Base-by-base conservation (phyloP, 768 basidiomycete species). In the Pleurotus tuoliensis region DNA sequence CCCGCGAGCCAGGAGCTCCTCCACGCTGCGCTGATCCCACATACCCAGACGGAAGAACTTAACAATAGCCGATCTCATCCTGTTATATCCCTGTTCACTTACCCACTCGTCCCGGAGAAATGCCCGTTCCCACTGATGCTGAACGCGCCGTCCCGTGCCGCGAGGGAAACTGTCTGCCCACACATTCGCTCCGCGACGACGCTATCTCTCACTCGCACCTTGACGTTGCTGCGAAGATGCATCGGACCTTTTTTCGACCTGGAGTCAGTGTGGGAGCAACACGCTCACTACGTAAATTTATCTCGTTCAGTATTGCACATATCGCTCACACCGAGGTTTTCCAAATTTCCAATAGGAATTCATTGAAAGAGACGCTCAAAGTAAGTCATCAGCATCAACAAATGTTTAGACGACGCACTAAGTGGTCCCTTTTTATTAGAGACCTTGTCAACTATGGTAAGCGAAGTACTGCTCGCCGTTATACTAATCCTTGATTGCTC, bases 401-500 rank as follows among this genome's bases (percentile, higher is more conserved):
- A 5, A 44, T 13, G 25, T 30, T 6, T 37, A n/a, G 25, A 16
- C 13, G 30, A 30, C 9, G 8, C 20, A 20, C 20, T 20, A 20
- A 20, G 18, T 34, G 8, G 11, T 11, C 11, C 30, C 30, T 11
- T 34, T 8, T 11, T 34, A 34, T 34, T 12, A 55, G 54, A 55
- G 25, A 55, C 54, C 15, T 24, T 55, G 27, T 55, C 54, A 5
- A 55, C 54, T 5, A 55, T 55, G 54, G 54, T 55, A 27, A 4
- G 24, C 9, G 30, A 34, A 34, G 11, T 8, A 34, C 11, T 34
- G 30, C 8, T 9, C 8, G 30, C 30, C 11, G 30, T 34, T 34
- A 34, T 9, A 9, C 30, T 34, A 9, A 34, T 25, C 16, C 16
- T 18, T 52, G n/a, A 18, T 52, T 41, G 16, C 11, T 39, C 24